A percentile compares a stretch with the other conserved stretches of the same genome.
These are phyloP conservation scores for Trametes versicolor DNA, from an alignment of 1,284 basidiomycete genomes.

Conservation along the genomic window DNA sequence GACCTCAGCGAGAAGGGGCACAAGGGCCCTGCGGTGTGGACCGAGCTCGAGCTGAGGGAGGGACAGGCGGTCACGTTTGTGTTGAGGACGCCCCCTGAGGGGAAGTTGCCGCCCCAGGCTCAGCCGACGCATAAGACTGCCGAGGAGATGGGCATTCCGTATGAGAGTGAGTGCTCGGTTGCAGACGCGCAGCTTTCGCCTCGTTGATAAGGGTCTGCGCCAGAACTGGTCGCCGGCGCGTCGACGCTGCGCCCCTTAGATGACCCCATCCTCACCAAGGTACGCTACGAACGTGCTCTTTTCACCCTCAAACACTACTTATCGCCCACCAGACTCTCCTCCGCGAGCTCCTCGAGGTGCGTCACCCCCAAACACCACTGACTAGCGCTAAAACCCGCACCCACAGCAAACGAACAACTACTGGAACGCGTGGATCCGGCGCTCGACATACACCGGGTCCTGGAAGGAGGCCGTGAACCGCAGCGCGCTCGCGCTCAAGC, in stretches of 20 bases:
- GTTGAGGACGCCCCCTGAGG: constrained; percentile 68
- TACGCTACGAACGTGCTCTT: constrained; percentile 35
- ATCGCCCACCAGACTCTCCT: constrained; percentile 56
- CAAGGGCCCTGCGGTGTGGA: constrained; percentile 63
- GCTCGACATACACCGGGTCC: constrained; percentile 86
- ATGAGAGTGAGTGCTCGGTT: constrained; percentile 49
- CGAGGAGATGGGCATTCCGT: constrained; percentile 57
- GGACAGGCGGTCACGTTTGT: constrained; percentile 90
- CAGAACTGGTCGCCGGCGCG: constrained; percentile 58
- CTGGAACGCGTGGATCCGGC: constrained; percentile 88
- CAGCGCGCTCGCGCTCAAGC: constrained; percentile 86
- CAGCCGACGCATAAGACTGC: constrained; percentile 50
- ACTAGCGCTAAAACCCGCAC: constrained; percentile 2
- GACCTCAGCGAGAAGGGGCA: constrained; percentile 76
- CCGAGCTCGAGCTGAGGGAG: constrained; percentile 72
- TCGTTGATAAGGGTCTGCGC: neutral
- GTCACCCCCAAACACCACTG: too few relatives aligned
- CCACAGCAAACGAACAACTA: constrained; percentile 79
- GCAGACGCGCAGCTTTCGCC: neutral
- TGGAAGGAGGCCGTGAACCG: constrained; percentile 94
- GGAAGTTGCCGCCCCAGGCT: constrained; percentile 34
- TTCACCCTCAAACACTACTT: neutral
- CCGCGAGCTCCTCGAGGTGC: constrained; percentile 61
- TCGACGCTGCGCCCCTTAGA: constrained; percentile 60
- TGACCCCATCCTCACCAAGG: constrained; percentile 73